Percentiles rank a stretch among this genome's conserved stretches.
These are phyloP conservation scores for Chamaenerion angustifolium DNA, from an alignment of 345 rosid species.

Conservation along the genomic window DNA sequence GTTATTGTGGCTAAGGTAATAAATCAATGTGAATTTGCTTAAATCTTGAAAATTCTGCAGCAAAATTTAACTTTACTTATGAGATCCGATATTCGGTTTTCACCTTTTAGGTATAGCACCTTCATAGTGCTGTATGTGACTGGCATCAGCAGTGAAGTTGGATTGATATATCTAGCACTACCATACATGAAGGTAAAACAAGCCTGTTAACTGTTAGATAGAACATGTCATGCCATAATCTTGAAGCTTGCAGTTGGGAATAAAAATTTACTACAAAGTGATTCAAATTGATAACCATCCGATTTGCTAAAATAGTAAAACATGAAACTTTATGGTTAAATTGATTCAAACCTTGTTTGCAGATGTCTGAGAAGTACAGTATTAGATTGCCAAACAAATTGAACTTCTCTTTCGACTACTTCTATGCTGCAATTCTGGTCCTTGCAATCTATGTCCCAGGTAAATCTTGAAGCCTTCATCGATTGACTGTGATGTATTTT, in stretches of 20 bases:
- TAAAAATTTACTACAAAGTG: too few relatives aligned
- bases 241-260: neutral
- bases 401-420: conserved; percentile 79
- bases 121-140: conserved; percentile 64
- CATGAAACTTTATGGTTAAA: too few relatives aligned
- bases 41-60: neutral
- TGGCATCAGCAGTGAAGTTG: conserved; percentile 94
- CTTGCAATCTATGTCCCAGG: conserved; percentile 83
- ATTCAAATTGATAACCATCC: too few relatives aligned
- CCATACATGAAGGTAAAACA: conserved; percentile 64
- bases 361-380: conserved; percentile 64
- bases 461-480: conserved; percentile 13
- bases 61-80: too few relatives aligned
- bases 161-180: conserved; percentile 58
- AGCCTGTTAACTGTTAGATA: neutral
- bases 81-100: neutral
- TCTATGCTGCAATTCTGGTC: conserved; percentile 43
- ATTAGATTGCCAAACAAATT: conserved; percentile 79
- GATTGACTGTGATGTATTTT: neutral
- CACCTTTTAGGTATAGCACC: conserved; percentile 62
- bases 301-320: too few relatives aligned
- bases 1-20: conserved; percentile 95
- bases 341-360: conserved; percentile 9
- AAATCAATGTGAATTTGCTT: neutral
- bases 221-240: neutral